Evolutionary conservation across 495 filamentous ascomycete species (phyloP), one percentile per base, ranked within the genome.

Genomic region (Articulospora tetracladia): DNA sequence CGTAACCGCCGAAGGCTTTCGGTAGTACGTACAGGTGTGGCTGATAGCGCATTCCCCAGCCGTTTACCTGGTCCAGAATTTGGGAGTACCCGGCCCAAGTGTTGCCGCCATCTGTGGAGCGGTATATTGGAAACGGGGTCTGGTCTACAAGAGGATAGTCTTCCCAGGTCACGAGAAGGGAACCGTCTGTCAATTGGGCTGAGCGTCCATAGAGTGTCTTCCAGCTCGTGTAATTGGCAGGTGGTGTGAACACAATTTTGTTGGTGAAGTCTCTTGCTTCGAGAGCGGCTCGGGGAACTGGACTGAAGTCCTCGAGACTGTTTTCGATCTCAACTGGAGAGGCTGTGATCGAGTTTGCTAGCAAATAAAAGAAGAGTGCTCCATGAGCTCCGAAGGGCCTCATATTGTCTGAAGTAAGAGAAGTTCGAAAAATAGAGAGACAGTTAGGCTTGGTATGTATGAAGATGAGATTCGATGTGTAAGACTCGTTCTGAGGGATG

Each of bases 11-110:
- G 27, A 91, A 68, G 4, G 67, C 60, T 62, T 80, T 71, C 0
- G 79, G 76, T 4, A 89, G 75, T 60, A 82, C 79, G 52, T 84
- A 83, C 0, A 91, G 75, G 64, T 82, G 82, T 0, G 87, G 87
- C 66, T 91, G 87, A 32, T 85, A 86, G 6, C 81, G 74, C 60
- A 86, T 59, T 12, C 85, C 86, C 64, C 77, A 81, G 36, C 79
- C 79, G 59, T 87, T 85, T 23, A 75, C 82, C 44, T 78, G 75
- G 65, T 88, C 86, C 0, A 79, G 72, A 17, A 89, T 79, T 26
- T 75, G 72, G 10, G 83, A 83, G 50, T 85, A 70, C 64, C 83
- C 73, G 26, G 62, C 75, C 84, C 85, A 91, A 3, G 76, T 83
- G 15, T 73, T 68, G 11, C 87, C 87, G 32, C 72, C 66, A 64